A percentile compares a stretch with the other conserved stretches of the same genome.
These are phyloP conservation scores for Immersiella caudata DNA, from an alignment of 495 filamentous ascomycete species.

Conservation along the genomic window DNA sequence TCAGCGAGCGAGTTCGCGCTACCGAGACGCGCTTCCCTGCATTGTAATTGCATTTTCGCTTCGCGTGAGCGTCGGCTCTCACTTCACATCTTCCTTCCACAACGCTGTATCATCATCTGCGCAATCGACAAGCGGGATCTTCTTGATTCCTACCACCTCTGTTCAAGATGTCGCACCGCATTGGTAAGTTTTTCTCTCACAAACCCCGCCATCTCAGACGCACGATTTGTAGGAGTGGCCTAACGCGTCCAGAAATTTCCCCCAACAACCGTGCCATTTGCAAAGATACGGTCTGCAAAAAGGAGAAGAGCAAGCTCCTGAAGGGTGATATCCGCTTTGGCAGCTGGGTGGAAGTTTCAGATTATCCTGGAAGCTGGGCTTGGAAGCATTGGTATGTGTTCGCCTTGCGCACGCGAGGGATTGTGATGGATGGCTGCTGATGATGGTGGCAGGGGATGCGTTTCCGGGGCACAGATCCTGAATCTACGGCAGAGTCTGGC, in stretches of 20 bases:
- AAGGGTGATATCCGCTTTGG: constrained; percentile 78
- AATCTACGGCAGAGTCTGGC: constrained; percentile 56
- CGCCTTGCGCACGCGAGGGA: background rate
- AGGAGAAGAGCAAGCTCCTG: constrained; percentile 63
- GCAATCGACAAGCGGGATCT: no score
- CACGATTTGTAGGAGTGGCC: no score
- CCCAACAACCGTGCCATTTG: constrained; percentile 66
- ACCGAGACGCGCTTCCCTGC: no score
- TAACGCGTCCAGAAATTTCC: constrained; percentile 60
- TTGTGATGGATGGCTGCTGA: background rate
- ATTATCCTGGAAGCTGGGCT: constrained; percentile 50
- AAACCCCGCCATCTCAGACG: no score
- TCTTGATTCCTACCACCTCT: background rate
- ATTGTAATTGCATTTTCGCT: no score
- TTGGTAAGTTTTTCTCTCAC: constrained; percentile 34
- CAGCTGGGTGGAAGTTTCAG: constrained; percentile 60
- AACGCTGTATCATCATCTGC: no score
- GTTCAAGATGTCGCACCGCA: constrained; percentile 39
- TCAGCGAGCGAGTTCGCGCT: no score
- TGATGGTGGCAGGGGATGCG: constrained; percentile 70
- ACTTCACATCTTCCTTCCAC: no score
- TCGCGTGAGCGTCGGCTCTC: no score
- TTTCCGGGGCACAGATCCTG: constrained; percentile 64
- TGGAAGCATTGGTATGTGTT: constrained; percentile 78
- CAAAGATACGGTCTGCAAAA: constrained; percentile 67